Conservation (phyloP, 495 filamentous ascomycete species). For the Neurospora terricola region DNA sequence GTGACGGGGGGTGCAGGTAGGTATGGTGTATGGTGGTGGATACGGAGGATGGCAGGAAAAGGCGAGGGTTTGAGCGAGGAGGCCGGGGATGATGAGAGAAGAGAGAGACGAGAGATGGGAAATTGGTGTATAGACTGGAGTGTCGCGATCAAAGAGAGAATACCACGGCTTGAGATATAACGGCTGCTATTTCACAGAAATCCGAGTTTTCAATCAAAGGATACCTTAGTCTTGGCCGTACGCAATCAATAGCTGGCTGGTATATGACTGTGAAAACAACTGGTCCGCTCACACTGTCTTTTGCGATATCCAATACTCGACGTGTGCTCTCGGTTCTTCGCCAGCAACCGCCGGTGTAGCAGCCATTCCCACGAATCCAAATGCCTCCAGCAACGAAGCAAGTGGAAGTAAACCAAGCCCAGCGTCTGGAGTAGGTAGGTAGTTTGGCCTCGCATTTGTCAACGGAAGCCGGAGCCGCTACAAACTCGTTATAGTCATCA, state of each 20-base stretch:
- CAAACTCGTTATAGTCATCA: not conserved
- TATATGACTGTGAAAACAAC: constrained; percentile 1
- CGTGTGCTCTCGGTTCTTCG: not conserved
- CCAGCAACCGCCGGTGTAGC: not conserved
- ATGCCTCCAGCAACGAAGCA: not conserved
- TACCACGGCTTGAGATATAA: too few relatives aligned
- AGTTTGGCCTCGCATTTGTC: constrained; percentile 1
- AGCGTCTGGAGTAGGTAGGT: not conserved
- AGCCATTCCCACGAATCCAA: not conserved
- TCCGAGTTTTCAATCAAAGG: too few relatives aligned
- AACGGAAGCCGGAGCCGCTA: not conserved
- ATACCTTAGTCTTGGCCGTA: constrained; percentile 1
- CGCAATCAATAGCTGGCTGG: constrained; percentile 7
- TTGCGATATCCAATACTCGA: not conserved
- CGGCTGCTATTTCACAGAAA: too few relatives aligned
- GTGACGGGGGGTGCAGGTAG: too few relatives aligned
- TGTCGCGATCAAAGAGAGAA: too few relatives aligned
- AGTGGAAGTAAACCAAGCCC: not conserved
- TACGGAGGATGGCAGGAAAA: too few relatives aligned
- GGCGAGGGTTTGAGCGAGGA: too few relatives aligned
- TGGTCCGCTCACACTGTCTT: constrained; percentile 5
- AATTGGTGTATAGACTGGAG: too few relatives aligned
- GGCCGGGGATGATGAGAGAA: too few relatives aligned
- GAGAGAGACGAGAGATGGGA: too few relatives aligned
- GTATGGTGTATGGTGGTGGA: too few relatives aligned